phyloP scores from a whole-genome alignment of 148 eudicot genomes.

The Amaranthus cruentus region DNA sequence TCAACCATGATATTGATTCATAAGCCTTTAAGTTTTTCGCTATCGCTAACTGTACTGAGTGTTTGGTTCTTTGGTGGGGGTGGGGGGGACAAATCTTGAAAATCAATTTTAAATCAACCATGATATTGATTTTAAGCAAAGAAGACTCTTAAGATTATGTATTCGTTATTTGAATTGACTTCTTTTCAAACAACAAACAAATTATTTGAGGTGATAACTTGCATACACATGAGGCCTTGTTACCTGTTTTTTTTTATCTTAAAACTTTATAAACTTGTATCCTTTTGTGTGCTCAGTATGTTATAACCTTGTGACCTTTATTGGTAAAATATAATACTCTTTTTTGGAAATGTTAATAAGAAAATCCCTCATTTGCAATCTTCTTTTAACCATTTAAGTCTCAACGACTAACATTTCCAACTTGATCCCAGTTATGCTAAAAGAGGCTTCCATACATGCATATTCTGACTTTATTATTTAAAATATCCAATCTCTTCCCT shows the following conservation, averaged over 20 bases:
- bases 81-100: background rate
- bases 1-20: background rate
- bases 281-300: background rate
- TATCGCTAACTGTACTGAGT: too few relatives aligned
- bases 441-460: too few relatives aligned
- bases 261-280: background rate
- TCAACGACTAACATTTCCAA: too few relatives aligned
- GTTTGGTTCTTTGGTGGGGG: background rate
- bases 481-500: too few relatives aligned
- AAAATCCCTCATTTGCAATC: too few relatives aligned
- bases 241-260: background rate
- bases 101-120: too few relatives aligned
- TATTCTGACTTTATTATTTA: too few relatives aligned
- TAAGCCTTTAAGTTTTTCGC: background rate
- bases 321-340: background rate
- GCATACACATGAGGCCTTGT: background rate
- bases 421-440: too few relatives aligned
- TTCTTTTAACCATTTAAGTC: too few relatives aligned
- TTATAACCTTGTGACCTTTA: background rate
- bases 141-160: background rate
- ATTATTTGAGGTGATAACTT: background rate
- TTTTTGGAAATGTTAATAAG: background rate
- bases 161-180: background rate
- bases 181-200: background rate
- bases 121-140: background rate